phyloP scores from a whole-genome alignment of 257 asterid species.

The Knoxia roxburghii region DNA sequence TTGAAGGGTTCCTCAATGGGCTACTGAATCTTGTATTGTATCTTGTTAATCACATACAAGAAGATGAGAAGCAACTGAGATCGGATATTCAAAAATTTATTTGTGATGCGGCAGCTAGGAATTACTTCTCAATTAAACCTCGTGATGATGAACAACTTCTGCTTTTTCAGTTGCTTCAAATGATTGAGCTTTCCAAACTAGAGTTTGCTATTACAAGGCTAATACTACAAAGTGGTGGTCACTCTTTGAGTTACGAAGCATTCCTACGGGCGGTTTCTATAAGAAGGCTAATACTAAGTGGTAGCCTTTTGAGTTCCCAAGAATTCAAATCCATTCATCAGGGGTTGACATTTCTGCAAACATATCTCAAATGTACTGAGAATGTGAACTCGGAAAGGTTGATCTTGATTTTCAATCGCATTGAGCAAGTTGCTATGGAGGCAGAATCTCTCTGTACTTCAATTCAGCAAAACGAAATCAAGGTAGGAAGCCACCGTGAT shows the following conservation, averaged over 20 bases:
- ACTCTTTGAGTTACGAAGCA: too few species aligned
- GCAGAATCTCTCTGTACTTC: background rate
- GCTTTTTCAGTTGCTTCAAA: constrained; percentile 2
- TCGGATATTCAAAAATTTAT: background rate
- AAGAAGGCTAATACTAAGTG: too few species aligned
- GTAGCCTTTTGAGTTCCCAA: too few species aligned
- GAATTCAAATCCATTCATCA: background rate
- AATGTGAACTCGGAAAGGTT: background rate
- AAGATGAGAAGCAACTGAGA: background rate
- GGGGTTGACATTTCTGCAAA: background rate
- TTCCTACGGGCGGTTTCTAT: too few species aligned
- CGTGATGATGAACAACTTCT: background rate
- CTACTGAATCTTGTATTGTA: background rate
- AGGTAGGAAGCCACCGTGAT: background rate
- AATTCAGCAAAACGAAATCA: too few species aligned
- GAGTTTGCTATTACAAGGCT: background rate
- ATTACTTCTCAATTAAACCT: background rate
- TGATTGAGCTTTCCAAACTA: background rate
- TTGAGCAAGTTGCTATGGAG: too few species aligned
- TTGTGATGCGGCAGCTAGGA: background rate
- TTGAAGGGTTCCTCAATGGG: background rate
- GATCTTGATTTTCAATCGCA: too few species aligned
- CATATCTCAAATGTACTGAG: too few species aligned
- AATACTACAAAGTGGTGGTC: too few species aligned
- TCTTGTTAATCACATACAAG: background rate